phyloP scores from a whole-genome alignment of 306 rosid species.

The Prosopis cineraria region DNA sequence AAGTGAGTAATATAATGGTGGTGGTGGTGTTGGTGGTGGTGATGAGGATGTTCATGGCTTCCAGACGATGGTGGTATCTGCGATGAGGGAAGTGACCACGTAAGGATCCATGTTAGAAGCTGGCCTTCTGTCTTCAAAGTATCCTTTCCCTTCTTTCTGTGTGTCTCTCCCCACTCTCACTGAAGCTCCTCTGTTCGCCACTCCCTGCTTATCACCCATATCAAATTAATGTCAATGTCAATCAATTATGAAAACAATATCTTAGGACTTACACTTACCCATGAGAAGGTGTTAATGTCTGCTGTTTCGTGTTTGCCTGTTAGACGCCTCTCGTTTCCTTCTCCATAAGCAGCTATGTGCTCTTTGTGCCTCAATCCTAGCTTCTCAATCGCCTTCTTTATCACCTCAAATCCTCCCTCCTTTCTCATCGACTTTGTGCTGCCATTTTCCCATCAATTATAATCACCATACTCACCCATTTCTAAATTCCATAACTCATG shows the following conservation, averaged over 20 bases:
- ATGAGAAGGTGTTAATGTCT: conserved; percentile 54
- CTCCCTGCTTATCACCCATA: conserved; percentile 58
- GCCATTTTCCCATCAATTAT: background rate
- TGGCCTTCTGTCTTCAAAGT: conserved; percentile 83
- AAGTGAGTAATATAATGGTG: too few relatives aligned
- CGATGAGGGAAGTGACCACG: conserved; percentile 72
- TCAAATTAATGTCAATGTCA: too few relatives aligned
- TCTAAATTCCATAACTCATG: too few relatives aligned
- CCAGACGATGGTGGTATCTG: conserved; percentile 71
- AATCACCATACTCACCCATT: background rate
- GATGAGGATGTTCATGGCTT: conserved; percentile 36
- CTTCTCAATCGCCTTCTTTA: conserved; percentile 59
- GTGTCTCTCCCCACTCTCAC: conserved; percentile 74
- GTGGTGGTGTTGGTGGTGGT: background rate
- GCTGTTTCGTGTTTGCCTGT: conserved; percentile 72
- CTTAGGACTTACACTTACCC: conserved; percentile 49
- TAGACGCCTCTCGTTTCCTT: conserved; percentile 73
- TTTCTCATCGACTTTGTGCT: conserved; percentile 69
- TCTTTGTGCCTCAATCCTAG: conserved; percentile 62
- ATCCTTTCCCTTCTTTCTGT: conserved; percentile 62
- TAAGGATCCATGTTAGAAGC: conserved; percentile 83
- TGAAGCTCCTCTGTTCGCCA: conserved; percentile 68
- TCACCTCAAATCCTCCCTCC: conserved; percentile 58
- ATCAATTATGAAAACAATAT: background rate
- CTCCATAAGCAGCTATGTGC: conserved; percentile 69